Base-by-base conservation (phyloP, 2,329 filamentous ascomycete genomes). In the Pseudogymnoascus sp. region DNA sequence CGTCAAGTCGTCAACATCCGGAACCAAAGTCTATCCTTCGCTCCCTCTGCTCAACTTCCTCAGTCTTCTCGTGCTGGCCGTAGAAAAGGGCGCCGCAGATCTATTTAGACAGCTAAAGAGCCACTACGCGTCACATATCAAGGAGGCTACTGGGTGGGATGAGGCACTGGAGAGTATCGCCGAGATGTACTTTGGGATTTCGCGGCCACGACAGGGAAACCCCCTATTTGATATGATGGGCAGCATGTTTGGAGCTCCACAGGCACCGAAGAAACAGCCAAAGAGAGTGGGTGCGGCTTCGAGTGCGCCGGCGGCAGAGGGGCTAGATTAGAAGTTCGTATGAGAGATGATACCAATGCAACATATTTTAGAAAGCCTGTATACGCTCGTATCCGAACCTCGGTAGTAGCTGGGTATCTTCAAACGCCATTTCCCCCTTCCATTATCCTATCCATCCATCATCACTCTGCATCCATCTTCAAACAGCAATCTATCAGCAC, bases 221-320 rank as follows among this genome's bases (percentile, higher is more conserved):
- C 92, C 92, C 2, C 79, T 99, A 75, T 85, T 97, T 76, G 94
- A 99, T 73, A 97, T 99, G 92, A 95, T 99, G 90, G 92, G 92
- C 58, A 92, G 86, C 66, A 85, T 99, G 81, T 90, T 99, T 71
- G 92, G 92, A 58, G 91, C 91, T 19, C 88, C 86, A 5, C 83
- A 81, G 25, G 80, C 75, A 66, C 72, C 69, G 42, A 67, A 67
- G 39, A 72, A 72, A 60, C 68, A 76, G 65, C 74, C 72, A 45
- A 71, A 69, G 63, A 72, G 75, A 61, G 74, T 76, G 58, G 72
- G 73, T 35, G 55, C 55, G 55, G 73, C 70, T 39, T 72, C 73
- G 14, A 65, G 74, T 62, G 78, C 77, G 67, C 83, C 84, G 22
- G 75, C 79, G 60, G 79, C 83, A 3, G 84, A 86, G 68, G 84